phyloP scores from a whole-genome alignment of 352 stramenopile genomes.

The Globisporangium lucens region DNA sequence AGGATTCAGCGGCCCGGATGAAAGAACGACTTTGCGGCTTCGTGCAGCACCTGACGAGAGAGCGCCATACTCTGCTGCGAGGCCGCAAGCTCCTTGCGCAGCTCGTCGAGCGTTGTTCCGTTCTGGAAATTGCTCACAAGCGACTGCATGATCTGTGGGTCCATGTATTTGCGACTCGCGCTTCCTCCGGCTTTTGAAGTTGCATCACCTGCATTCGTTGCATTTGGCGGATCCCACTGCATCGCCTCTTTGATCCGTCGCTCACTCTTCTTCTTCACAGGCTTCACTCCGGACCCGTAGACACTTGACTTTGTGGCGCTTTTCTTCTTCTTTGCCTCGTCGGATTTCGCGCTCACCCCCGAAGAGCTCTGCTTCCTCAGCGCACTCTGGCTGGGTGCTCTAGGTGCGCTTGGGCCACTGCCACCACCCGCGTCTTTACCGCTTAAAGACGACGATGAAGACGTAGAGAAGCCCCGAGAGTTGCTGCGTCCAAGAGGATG shows the following conservation, averaged over 20 bases:
- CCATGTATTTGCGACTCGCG: constrained; percentile 35
- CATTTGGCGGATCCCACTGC: constrained; percentile 19
- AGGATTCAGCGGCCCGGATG: constrained; percentile 21
- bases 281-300: constrained; percentile 39
- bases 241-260: constrained; percentile 20
- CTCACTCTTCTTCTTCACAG: constrained; percentile 37
- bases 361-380: constrained; percentile 17
- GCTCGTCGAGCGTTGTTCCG: constrained; percentile 55
- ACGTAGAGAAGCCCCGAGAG: constrained; percentile 8
- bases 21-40: constrained; percentile 71
- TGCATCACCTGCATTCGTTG: constrained; percentile 8
- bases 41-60: constrained; percentile 60
- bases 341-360: constrained; percentile 5
- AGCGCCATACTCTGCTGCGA: constrained; percentile 70
- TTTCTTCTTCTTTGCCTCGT: constrained; percentile 36
- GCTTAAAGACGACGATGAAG: constrained; percentile 9
- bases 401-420: neutral
- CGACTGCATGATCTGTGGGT: constrained; percentile 57
- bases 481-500: constrained; percentile 6
- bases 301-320: constrained; percentile 20
- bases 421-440: neutral
- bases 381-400: neutral
- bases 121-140: constrained; percentile 75
- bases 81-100: constrained; percentile 57
- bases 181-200: constrained; percentile 14